These are phyloP conservation scores for Ambrosia trifida DNA, from an alignment of 129 eudicot genomes.

Conservation along the genomic window DNA sequence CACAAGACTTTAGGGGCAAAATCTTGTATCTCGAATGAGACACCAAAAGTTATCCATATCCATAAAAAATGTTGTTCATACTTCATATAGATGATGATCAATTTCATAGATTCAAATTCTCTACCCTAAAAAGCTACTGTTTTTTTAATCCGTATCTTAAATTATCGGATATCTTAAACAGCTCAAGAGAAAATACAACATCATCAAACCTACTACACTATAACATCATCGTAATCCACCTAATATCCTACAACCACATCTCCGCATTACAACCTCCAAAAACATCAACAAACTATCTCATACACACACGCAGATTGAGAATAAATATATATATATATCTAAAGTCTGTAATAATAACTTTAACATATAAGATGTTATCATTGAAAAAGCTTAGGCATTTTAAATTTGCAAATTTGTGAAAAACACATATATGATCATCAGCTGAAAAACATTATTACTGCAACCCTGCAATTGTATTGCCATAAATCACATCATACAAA, in stretches of 20 bases:
- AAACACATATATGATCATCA: background rate
- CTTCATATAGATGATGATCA: background rate
- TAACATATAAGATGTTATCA: background rate
- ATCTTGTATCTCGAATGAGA: slow-evolving; percentile 13
- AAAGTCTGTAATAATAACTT: background rate
- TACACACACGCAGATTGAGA: background rate
- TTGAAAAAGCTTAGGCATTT: background rate
- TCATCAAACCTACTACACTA: background rate
- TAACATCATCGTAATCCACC: background rate
- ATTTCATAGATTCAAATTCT: background rate
- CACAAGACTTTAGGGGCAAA: background rate
- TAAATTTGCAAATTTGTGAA: background rate
- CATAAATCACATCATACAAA: background rate
- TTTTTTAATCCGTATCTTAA: background rate
- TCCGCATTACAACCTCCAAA: background rate
- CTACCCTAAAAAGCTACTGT: background rate
- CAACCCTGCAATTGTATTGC: background rate
- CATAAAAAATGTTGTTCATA: background rate
- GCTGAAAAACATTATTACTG: background rate
- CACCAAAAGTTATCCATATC: background rate
- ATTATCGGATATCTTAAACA: too few relatives aligned
- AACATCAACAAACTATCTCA: background rate
- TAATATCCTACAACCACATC: background rate
- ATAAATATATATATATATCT: background rate
- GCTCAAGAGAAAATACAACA: background rate